Percentiles rank a stretch among this genome's conserved stretches.
These are phyloP conservation scores for Yarrowia hollandica DNA, from an alignment of 805 yeast species.

Conservation along the genomic window DNA sequence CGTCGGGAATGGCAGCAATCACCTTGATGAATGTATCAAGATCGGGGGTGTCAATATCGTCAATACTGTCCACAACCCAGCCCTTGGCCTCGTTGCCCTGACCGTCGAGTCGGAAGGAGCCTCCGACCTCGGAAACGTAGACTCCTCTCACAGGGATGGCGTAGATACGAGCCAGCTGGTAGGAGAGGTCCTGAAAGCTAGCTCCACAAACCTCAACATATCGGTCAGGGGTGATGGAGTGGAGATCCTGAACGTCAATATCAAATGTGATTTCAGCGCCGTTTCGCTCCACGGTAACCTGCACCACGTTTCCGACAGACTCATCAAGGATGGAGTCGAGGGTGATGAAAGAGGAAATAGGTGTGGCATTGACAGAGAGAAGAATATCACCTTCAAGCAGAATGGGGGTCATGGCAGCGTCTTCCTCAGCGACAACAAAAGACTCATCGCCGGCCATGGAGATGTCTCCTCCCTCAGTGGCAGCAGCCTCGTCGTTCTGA, in stretches of 20 bases:
- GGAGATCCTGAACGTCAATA: conserved; percentile 71
- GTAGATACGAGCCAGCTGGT: conserved; percentile 83
- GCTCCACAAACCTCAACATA: conserved; percentile 86
- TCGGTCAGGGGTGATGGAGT: conserved; percentile 76
- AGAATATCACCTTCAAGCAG: conserved; percentile 77
- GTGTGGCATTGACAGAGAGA: conserved; percentile 65
- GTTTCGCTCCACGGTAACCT: conserved; percentile 68
- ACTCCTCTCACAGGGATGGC: conserved; percentile 86
- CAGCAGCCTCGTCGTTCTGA: conserved; percentile 7
- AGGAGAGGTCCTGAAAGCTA: conserved; percentile 78
- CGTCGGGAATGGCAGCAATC: conserved; percentile 75
- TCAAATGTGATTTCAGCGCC: conserved; percentile 56
- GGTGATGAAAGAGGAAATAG: conserved; percentile 67
- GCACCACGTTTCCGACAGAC: conserved; percentile 59
- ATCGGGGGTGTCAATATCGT: conserved; percentile 71
- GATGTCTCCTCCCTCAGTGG: background rate
- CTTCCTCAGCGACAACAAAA: conserved; percentile 24
- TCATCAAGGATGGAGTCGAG: conserved; percentile 83
- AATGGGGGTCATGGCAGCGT: conserved; percentile 14
- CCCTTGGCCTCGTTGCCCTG: conserved; percentile 55
- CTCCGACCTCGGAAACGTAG: conserved; percentile 71
- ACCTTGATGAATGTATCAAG: conserved; percentile 75
- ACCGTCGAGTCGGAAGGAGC: conserved; percentile 55
- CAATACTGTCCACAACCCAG: conserved; percentile 78
- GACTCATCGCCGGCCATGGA: conserved; percentile 27